Evolutionary conservation across 129 eudicot genomes (phyloP).

Genomic region (Pulicaria dysenterica): DNA sequence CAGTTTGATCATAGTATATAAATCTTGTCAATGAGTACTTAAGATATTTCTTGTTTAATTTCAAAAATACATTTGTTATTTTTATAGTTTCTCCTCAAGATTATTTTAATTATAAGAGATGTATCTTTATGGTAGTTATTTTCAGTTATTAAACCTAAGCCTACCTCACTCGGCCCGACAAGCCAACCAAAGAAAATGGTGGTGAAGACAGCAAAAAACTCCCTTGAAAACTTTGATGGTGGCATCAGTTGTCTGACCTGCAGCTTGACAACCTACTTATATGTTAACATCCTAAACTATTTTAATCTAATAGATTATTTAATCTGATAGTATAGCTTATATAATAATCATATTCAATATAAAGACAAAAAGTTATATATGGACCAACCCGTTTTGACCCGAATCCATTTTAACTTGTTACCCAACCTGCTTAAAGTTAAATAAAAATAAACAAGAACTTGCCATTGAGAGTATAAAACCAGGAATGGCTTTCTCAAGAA

Average conservation of each 20-base stretch:
- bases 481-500: conserved; percentile 69
- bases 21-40: too few relatives aligned
- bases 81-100: too few relatives aligned
- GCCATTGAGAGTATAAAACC: conserved; percentile 53
- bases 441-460: conserved; percentile 37
- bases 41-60: too few relatives aligned
- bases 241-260: conserved; percentile 70
- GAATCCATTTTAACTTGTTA: not conserved
- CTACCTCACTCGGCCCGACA: conserved; percentile 86
- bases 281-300: not conserved
- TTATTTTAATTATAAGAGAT: not conserved
- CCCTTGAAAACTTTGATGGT: conserved; percentile 66
- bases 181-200: conserved; percentile 78
- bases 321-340: not conserved
- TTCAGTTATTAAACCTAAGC: not conserved
- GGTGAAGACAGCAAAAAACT: conserved; percentile 65
- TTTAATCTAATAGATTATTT: not conserved
- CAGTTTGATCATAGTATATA: too few relatives aligned
- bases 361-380: not conserved
- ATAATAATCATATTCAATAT: not conserved
- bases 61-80: too few relatives aligned
- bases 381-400: not conserved
- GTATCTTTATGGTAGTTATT: not conserved
- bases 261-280: not conserved
- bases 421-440: not conserved